Base-by-base conservation (phyloP, 2,329 filamentous ascomycete genomes). In the Drechslerella coelobrocha region DNA sequence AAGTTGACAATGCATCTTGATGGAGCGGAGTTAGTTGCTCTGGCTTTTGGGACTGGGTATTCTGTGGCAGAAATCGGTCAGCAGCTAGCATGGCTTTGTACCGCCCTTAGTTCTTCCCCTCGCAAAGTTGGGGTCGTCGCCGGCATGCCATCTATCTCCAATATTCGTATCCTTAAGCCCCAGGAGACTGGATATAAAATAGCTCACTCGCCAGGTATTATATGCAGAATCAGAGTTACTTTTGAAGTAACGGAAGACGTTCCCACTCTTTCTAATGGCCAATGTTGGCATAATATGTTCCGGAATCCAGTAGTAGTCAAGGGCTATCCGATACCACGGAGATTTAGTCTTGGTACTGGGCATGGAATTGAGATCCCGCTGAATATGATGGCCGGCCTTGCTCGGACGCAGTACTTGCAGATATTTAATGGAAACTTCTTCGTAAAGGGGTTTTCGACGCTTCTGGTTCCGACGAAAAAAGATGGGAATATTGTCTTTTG, bases 61-160 rank as follows among this genome's bases (percentile, higher is more conserved):
- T 72, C 65, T 5, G 48, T 79, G n/a, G 76, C 75, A 10, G 78
- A 80, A 57, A 65, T 78, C 47, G 78, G 76, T 4, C 75, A 79
- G 61, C 76, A 79, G 61, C 45, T 80, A 41, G 76, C 77, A 24
- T 80, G 78, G 78, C 68, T 80, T 1, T 75, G 74, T 23, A 74
- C 77, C 47, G 76, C 78, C 7, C 69, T 79, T 51, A 74, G 75
- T n/a, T 71, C 74, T 1, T 77, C 77, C 0, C 63, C 73, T 14
- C 48, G 56, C 50, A 27, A 59, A 17, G 7, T 26, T 19, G 68
- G 72, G 39, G 43, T 75, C 10, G 43, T 37, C 9, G 73, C 60
- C 26, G 75, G 75, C 47, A 48, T n/a, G 24, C 74, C 74, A 39
- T 50, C 48, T 27, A 24, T 61, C 19, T 3, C 1, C 14, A n/a